phyloP scores from a whole-genome alignment of 441 rosid genomes.

The Gossypium schwendimanii region DNA sequence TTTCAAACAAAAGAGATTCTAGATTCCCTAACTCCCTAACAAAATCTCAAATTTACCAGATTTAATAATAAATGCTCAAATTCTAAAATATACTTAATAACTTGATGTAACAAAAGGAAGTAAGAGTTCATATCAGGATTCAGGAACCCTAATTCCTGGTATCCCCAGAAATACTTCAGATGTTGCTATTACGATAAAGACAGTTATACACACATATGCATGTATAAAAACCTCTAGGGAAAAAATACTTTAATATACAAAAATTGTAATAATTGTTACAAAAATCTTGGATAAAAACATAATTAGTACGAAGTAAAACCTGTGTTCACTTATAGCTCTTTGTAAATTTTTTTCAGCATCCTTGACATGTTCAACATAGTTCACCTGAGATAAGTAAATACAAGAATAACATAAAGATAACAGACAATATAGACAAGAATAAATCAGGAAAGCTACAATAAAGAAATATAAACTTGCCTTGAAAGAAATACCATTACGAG shows the following conservation, averaged over 20 bases:
- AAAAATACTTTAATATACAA: not conserved
- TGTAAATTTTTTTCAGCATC: slow-evolving; percentile 74
- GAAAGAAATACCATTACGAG: slow-evolving; percentile 38
- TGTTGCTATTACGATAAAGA: not conserved
- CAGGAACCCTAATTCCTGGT: not conserved
- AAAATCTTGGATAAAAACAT: not conserved
- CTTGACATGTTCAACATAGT: slow-evolving; percentile 59
- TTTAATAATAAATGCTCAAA: not conserved
- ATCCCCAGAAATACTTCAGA: not conserved
- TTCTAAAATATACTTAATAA: not conserved
- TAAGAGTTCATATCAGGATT: not conserved
- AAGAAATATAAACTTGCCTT: slow-evolving; percentile 40
- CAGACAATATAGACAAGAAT: slow-evolving; percentile 5
- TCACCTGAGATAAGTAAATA: slow-evolving; percentile 51
- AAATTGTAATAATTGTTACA: not conserved
- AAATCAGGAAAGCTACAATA: slow-evolving; percentile 15
- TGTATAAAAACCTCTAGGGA: slow-evolving; percentile 1
- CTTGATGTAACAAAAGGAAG: not conserved
- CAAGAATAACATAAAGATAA: slow-evolving; percentile 4
- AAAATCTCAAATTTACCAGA: slow-evolving; percentile 4
- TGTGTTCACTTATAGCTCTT: slow-evolving; percentile 69
- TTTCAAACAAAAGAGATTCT: not conserved
- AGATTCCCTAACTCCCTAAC: not conserved
- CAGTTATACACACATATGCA: not conserved
- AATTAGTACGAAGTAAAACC: slow-evolving; percentile 38